Evolutionary conservation across 495 filamentous ascomycete species (phyloP).

Genomic region (Aspergillus coremiiformis): DNA sequence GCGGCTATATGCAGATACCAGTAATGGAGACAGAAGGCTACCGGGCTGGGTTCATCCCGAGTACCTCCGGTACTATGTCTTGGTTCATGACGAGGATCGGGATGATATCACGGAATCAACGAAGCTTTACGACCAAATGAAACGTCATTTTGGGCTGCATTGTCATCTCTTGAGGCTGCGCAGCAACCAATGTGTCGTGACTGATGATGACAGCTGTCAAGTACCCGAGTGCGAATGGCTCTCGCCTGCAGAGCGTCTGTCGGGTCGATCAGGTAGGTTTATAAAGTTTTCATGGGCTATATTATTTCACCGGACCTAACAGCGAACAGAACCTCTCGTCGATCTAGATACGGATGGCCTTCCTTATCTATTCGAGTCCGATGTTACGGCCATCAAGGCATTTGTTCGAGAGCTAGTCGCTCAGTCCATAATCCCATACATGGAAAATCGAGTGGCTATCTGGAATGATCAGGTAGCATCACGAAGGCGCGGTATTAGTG

Average conservation of each 20-base stretch:
- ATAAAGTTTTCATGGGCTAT: neutral
- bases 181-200: constrained; percentile 75
- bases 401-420: constrained; percentile 90
- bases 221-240: constrained; percentile 81
- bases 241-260: constrained; percentile 77
- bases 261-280: constrained; percentile 51
- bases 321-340: constrained; percentile 32
- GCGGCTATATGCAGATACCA: constrained; percentile 71
- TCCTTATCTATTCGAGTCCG: constrained; percentile 83
- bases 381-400: constrained; percentile 74
- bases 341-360: constrained; percentile 61
- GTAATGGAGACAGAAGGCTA: constrained; percentile 54
- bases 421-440: constrained; percentile 85
- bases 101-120: constrained; percentile 88
- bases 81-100: constrained; percentile 93
- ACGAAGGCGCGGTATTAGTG: constrained; percentile 72
- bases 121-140: constrained; percentile 92
- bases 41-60: constrained; percentile 82
- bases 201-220: constrained; percentile 84
- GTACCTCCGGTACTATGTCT: constrained; percentile 88
- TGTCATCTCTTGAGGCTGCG: constrained; percentile 85
- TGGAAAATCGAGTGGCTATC: constrained; percentile 81
- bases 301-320: constrained; percentile 14
- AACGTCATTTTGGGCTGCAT: constrained; percentile 89
- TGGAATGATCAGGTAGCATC: constrained; percentile 99